Base-by-base conservation (phyloP, 1,284 basidiomycete species). In the Pseudomicrostroma phylloplanum region DNA sequence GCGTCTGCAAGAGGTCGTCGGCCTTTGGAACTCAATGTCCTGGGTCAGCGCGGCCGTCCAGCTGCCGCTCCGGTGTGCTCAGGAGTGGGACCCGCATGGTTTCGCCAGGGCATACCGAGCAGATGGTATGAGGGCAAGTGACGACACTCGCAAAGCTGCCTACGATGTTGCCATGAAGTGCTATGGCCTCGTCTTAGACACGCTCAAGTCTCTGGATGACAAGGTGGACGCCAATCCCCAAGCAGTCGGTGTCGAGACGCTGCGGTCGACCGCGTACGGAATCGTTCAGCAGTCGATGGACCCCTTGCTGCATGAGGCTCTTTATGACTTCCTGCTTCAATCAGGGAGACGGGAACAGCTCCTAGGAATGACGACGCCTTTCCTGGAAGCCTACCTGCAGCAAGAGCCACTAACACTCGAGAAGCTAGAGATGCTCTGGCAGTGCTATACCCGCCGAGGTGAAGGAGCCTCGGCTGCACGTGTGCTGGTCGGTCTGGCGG, bases 251-350 rank as follows among this genome's bases (percentile, higher is more conserved):
- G 58, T 62, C 12, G 65, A 82, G 81, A 74, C 66, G 55, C 61
- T 65, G 19, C 65, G 73, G 26, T 61, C 57, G n/a, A 68, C 66
- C 8, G 71, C 70, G 2, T 74, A 76, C 21, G 65, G 64, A 9
- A 67, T 69, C 8, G 91, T 91, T 0, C 88, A 96, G 65, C 83
- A 85, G 1, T 88, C 88, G 65, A 85, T 89, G 57, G 94, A 98
- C 79, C 88, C 91, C 71, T 86, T 96, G 80, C 96, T 97, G 83
- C 93, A 98, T 80, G 92, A 89, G 46, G 88, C 88, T 55, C 80
- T 98, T 65, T 98, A 98, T 79, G 91, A 94, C 73, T 97, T 93
- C 93, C 82, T 94, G 58, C 89, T 96, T 55, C 81, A 82, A 30
- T 85, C 86, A 46, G 86, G 87, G 9, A 83, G 91, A 68, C 89